phyloP scores from a whole-genome alignment of 306 rosid genomes.

The Trifolium fragiferum region DNA sequence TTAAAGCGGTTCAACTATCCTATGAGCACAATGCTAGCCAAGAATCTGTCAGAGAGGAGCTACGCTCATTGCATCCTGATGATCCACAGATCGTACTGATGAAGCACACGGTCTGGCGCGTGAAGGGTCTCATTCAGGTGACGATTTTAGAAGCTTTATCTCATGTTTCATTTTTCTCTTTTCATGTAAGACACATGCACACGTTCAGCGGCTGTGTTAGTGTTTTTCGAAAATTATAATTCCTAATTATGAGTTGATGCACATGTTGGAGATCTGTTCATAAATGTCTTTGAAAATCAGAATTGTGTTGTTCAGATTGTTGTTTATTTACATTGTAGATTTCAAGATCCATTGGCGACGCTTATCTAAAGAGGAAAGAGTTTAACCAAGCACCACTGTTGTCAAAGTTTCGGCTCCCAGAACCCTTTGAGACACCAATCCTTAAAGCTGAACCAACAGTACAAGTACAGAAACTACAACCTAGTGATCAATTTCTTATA shows the following conservation, averaged over 20 bases:
- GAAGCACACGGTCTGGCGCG: conserved; percentile 98
- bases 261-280: conserved; percentile 3
- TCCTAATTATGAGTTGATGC: neutral
- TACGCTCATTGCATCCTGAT: conserved; percentile 79
- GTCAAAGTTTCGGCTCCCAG: conserved; percentile 76
- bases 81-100: conserved; percentile 92
- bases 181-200: neutral
- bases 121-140: conserved; percentile 98
- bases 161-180: conserved; percentile 25
- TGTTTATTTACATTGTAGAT: conserved; percentile 57
- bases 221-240: neutral
- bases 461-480: conserved; percentile 63
- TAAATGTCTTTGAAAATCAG: conserved; percentile 17
- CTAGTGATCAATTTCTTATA: conserved; percentile 81
- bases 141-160: conserved; percentile 29
- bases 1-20: conserved; percentile 86
- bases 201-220: neutral
- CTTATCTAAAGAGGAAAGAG: conserved; percentile 82
- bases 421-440: conserved; percentile 79
- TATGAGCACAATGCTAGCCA: conserved; percentile 88
- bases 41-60: conserved; percentile 86
- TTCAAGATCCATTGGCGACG: conserved; percentile 98
- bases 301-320: neutral
- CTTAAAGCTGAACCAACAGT: conserved; percentile 86
- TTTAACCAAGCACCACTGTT: conserved; percentile 82